Conservation (phyloP, 192 early-diverging fungal species). For the Backusella liffmaniae region DNA sequence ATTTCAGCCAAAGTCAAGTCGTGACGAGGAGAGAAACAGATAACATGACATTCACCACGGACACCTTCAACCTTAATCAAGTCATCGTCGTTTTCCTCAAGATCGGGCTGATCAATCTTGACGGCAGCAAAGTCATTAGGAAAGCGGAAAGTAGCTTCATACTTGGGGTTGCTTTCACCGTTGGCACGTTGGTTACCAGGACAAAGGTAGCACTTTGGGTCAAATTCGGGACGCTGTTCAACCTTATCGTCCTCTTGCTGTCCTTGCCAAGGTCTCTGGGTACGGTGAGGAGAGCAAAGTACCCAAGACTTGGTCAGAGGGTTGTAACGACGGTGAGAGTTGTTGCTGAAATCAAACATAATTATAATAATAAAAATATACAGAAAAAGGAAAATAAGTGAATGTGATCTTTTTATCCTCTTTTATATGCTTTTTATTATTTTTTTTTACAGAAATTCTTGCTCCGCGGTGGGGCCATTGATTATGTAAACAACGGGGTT, state of each 20-base stretch:
- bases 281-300: conserved; percentile 92
- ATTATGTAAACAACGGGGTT: conserved; percentile 17
- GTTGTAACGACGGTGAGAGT: conserved; percentile 87
- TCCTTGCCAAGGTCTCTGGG: conserved; percentile 91
- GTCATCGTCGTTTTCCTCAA: conserved; percentile 11
- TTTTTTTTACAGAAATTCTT: conserved; percentile 10
- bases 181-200: conserved; percentile 79
- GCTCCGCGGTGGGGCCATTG: conserved; percentile 15
- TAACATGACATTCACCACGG: conserved; percentile 79
- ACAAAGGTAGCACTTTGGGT: conserved; percentile 81
- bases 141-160: conserved; percentile 81
- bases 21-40: conserved; percentile 91
- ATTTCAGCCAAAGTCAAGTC: conserved; percentile 89
- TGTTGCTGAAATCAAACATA: conserved; percentile 52
- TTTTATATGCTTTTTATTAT: neutral
- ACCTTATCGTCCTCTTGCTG: conserved; percentile 51
- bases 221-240: conserved; percentile 58
- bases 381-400: neutral
- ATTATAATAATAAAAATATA: neutral
- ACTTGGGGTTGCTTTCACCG: conserved; percentile 73
- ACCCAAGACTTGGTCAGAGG: conserved; percentile 92
- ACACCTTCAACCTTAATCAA: conserved; percentile 60
- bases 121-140: conserved; percentile 93
- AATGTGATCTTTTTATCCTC: neutral
- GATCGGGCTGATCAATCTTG: conserved; percentile 55